Base-by-base conservation (phyloP, 768 basidiomycete genomes). In the Termitomyces sp. region DNA sequence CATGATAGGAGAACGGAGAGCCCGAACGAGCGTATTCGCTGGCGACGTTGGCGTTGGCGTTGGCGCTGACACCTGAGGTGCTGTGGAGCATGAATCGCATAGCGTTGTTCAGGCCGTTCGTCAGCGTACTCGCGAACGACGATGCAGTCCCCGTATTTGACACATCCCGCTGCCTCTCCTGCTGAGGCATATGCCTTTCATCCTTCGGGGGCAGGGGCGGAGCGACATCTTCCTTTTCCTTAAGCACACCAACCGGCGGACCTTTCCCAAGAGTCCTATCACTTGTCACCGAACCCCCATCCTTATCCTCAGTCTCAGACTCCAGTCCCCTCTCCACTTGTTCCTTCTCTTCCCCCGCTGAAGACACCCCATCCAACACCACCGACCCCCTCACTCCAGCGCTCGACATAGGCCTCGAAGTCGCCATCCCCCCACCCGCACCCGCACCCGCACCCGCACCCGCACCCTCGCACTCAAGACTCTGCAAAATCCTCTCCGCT, bases 51-150 rank as follows among this genome's bases (percentile, higher is more conserved):
- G 6, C 35, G 28, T 7, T 13, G 32, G 1, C 32, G 16, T 18
- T 9, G 18, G 20, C 11, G 20, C n/a, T 55, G n/a, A 22, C 16
- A 15, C 33, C 55, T 1, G 48, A 18, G 12, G 42, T 33, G 55
- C 35, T 18, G 51, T 51, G 11, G 16, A 85, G 72, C 59, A 91
- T 74, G 65, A 80, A 84, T 8, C 86, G 81, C 78, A 91, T 81
- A 2, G 88, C 88, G 60, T 74, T 80, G 13, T 78, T 79, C 42
- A 90, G 66, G 4, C 86, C 80, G 60, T 72, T 83, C 1, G 87
- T 80, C 16, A 86, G 67, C 0, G 81, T 76, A 57, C 67, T 75
- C 20, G 79, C 69, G 65, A 88, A 78, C 0, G 80, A 76, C 7
- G 81, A 78, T 0, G 79, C 67, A 7, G 78, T 44, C 20, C 60